Evolutionary conservation across 257 asterid species (phyloP).

Genomic region (Gynochthodes officinalis): DNA sequence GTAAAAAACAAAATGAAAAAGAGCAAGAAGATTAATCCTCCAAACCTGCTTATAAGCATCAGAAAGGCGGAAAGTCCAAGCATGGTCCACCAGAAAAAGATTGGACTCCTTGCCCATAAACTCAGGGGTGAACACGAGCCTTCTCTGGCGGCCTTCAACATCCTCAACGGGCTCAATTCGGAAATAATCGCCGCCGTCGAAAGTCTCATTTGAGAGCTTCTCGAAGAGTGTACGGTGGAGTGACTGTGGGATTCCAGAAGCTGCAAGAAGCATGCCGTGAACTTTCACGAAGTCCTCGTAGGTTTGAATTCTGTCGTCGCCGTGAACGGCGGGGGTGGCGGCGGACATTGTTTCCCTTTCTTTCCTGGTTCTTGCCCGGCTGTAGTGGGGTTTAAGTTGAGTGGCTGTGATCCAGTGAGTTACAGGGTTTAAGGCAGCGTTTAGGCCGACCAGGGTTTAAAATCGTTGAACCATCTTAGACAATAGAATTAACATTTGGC

Average conservation of each 20-base stretch:
- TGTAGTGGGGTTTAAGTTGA: background rate
- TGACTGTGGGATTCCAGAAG: slow-evolving; percentile 73
- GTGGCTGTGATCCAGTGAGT: background rate
- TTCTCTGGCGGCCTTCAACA: slow-evolving; percentile 58
- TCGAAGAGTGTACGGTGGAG: slow-evolving; percentile 70
- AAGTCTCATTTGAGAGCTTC: slow-evolving; percentile 67
- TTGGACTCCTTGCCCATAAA: slow-evolving; percentile 54
- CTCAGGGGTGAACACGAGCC: slow-evolving; percentile 57
- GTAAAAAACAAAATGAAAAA: no score
- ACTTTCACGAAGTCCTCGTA: slow-evolving; percentile 69
- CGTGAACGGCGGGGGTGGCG: slow-evolving; percentile 17
- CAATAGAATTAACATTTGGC: no score
- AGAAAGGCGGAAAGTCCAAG: slow-evolving; percentile 92
- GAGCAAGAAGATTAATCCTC: background rate
- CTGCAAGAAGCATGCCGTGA: slow-evolving; percentile 71
- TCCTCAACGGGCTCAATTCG: slow-evolving; percentile 84
- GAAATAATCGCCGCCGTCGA: slow-evolving; percentile 86
- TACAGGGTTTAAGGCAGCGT: background rate
- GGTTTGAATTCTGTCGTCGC: slow-evolving; percentile 32
- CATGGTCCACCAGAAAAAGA: slow-evolving; percentile 88
- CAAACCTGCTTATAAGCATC: slow-evolving; percentile 87
- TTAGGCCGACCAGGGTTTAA: no score
- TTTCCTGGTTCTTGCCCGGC: background rate
- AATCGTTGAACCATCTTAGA: no score
- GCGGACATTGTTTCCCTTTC: slow-evolving; percentile 32